Evolutionary conservation across 257 asterid species (phyloP).

Genomic region (Solanum appendiculatum): DNA sequence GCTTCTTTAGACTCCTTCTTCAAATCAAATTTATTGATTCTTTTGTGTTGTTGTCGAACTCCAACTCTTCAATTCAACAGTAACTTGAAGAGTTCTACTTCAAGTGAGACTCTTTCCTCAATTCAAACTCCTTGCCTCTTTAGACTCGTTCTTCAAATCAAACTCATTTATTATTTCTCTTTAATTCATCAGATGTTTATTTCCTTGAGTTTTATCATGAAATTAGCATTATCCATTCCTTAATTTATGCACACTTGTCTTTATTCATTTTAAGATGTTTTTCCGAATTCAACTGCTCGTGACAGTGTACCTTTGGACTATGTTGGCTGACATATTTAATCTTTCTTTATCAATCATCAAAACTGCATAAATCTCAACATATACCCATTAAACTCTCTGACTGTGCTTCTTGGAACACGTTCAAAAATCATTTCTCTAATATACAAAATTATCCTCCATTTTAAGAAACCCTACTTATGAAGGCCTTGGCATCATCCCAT

Average conservation of each 20-base stretch:
- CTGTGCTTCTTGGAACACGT: too few species aligned
- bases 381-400: too few species aligned
- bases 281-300: too few species aligned
- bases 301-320: too few species aligned
- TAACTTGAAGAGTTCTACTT: background rate
- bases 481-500: too few species aligned
- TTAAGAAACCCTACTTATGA: too few species aligned
- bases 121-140: too few species aligned
- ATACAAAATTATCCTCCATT: too few species aligned
- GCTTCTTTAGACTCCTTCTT: background rate
- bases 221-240: background rate
- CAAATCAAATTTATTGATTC: background rate
- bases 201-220: background rate
- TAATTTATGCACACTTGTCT: background rate
- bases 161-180: background rate
- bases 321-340: too few species aligned
- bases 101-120: background rate
- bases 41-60: background rate
- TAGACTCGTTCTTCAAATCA: too few species aligned
- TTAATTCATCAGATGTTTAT: background rate
- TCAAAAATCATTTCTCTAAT: too few species aligned
- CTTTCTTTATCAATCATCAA: background rate
- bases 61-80: background rate
- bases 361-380: too few species aligned
- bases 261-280: background rate